Percentiles rank a stretch among this genome's conserved stretches.
Conservation (phyloP, 345 rosid genomes). For the Carallia pectinifolia region DNA sequence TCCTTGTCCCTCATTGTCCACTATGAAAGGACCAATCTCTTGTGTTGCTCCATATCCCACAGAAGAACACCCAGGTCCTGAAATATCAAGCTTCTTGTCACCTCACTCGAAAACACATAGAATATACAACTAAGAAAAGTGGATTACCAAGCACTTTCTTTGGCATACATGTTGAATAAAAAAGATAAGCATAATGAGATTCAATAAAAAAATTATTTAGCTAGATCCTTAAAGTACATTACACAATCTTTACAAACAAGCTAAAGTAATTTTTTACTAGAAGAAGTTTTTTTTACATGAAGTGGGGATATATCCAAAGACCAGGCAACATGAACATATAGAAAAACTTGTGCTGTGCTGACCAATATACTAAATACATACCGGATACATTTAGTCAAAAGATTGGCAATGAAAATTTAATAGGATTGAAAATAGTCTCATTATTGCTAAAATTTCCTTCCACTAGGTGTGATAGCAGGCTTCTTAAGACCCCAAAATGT, state of each 20-base stretch:
- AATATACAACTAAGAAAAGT: slow-evolving; percentile 1
- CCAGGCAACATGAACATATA: slow-evolving; percentile 19
- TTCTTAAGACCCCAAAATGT: not conserved
- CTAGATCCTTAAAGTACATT: slow-evolving; percentile 8
- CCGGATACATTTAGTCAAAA: slow-evolving; percentile 12
- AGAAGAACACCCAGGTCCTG: slow-evolving; percentile 98
- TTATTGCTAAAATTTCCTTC: not conserved
- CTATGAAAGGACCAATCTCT: slow-evolving; percentile 95
- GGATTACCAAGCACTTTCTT: slow-evolving; percentile 10
- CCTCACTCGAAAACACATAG: slow-evolving; percentile 36
- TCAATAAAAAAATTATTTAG: slow-evolving; percentile 12
- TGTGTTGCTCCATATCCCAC: slow-evolving; percentile 97
- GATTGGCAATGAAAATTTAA: slow-evolving; percentile 1
- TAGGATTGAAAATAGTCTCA: slow-evolving; percentile 2
- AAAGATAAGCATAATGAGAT: slow-evolving; percentile 9
- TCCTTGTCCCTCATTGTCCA: slow-evolving; percentile 57
- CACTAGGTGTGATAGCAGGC: not conserved
- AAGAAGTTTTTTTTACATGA: not conserved
- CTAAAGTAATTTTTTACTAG: not conserved
- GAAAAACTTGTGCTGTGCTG: slow-evolving; percentile 4
- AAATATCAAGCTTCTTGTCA: slow-evolving; percentile 45
- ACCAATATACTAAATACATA: not conserved
- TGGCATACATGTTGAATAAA: slow-evolving; percentile 18
- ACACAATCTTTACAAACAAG: slow-evolving; percentile 12
- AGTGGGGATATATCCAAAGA: slow-evolving; percentile 13